Evolutionary conservation across 352 stramenopile species (phyloP), one percentile per base, ranked within the genome.

Genomic region (Phytopythium helicoides): DNA sequence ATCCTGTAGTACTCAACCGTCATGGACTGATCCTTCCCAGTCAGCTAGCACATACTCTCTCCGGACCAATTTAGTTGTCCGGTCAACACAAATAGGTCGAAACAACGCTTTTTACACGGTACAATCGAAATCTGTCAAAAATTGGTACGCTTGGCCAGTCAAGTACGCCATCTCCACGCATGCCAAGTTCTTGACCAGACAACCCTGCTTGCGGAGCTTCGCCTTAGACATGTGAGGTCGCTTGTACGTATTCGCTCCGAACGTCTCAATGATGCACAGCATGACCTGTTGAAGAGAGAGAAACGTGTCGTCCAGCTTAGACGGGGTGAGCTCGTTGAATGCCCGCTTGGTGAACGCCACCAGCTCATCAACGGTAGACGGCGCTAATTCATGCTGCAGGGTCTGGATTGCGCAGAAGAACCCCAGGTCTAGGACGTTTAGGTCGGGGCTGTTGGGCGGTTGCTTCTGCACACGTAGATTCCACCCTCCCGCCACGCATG

Each of bases 331-430:
- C 6, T 26, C 26, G 3, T 38, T 28, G 16, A 50, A 50, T 11
- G 28, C 44, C 6, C 15, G 2, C 33, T 16, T 7, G 16, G 15
- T 50, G 33, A 10, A 50, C 14, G 26, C 26, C 11, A 50, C 14
- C 16, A 49, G 42, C 42, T 49, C 23, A 16, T 49, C 42, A 1
- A 45, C 19, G 9, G 16, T 11, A 0, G 38, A 14, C 16, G 38
- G n/a, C 38, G 38, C 38, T 14, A 22, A 6, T 21, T 21, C 7
- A 35, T 55, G 38, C 28, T 55, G 54, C 14, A 60, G 54, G 3
- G 38, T 25, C 34, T 51, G 54, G 15, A 60, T 39, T 5, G 46
- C 54, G 38, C 38, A 40, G n/a, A 23, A 56, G 50, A 62, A 56
- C 0, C 21, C 40, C n/a, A 62, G 36, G 19, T 56, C 55, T 16